Evolutionary conservation across 805 yeast genomes (phyloP), one percentile per base, ranked within the genome.

Genomic region (Candida palmyrensis): DNA sequence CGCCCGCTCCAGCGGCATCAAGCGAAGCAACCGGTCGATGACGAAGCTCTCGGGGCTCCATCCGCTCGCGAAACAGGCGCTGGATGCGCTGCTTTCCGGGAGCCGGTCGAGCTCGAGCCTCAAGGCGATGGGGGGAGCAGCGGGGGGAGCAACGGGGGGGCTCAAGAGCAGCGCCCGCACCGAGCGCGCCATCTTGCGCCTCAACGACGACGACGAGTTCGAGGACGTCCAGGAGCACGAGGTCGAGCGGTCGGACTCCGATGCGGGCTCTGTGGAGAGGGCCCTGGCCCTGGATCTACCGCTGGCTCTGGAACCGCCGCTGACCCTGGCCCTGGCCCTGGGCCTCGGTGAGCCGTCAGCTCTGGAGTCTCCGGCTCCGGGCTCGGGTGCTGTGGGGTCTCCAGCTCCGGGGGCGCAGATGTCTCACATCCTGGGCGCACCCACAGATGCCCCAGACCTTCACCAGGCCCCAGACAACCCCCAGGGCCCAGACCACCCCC

Each of bases 121-220:
- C 29, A 62, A 62, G 45, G 64, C 57, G 9, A 28, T 40, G 19
- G n/a, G n/a, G n/a, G n/a, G n/a, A n/a, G n/a, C n/a, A n/a, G n/a
- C n/a, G n/a, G n/a, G n/a, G n/a, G n/a, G n/a, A n/a, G 43, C 30
- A 3, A 26, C 38, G 14, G 40, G 44, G 20, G 69, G 70, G 3
- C 47, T 66, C 37, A 64, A 59, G 38, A 45, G 65, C 7, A 61
- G 66, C 38, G 44, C 57, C 5, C 51, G 50, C 26, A 58, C 62
- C 30, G 71, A 63, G 2, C 53, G 51, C 30, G 72, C 69, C 8
- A 65, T 66, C 5, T 44, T 66, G 39, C 46, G 47, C 18, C 48
- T 66, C 32, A 65, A 66, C 35, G 70, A 64, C 25, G 67, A 62
- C 35, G 37, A 33, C 15, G 57, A 57, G 9, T 63, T 51, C 37